Evolutionary conservation across 208 protist genomes (phyloP).

Genomic region (Angomonas deanei): DNA sequence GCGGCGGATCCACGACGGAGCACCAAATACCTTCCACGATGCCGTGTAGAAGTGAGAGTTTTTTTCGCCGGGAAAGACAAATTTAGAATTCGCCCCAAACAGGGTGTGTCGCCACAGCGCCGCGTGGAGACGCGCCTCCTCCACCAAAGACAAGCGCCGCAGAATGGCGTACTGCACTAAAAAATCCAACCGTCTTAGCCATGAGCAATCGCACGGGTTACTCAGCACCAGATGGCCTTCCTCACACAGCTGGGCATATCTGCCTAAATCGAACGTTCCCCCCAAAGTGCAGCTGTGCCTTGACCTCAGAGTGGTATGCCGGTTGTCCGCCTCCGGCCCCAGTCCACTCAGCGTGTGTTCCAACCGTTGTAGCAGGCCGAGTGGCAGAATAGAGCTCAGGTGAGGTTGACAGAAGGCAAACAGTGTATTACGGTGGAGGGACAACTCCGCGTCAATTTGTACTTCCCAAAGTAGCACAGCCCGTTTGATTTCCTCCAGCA

Average conservation of each 20-base stretch:
- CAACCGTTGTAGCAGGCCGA: too few species aligned
- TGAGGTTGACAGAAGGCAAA: too few species aligned
- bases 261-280: not conserved
- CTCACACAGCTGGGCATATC: slow-evolving; percentile 14
- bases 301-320: too few species aligned
- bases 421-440: too few species aligned
- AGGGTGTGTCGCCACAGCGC: slow-evolving; percentile 6
- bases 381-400: too few species aligned
- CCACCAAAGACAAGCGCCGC: slow-evolving; percentile 31
- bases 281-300: not conserved
- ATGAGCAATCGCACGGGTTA: slow-evolving; percentile 16
- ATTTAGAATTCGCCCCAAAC: slow-evolving; percentile 3
- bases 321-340: too few species aligned
- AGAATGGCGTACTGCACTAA: slow-evolving; percentile 38
- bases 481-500: too few species aligned
- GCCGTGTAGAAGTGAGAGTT: not conserved
- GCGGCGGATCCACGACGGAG: not conserved
- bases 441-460: too few species aligned
- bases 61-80: not conserved
- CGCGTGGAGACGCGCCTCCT: slow-evolving; percentile 24
- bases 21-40: not conserved
- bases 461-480: too few species aligned
- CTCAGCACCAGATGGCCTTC: slow-evolving; percentile 16
- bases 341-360: too few species aligned
- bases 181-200: slow-evolving; percentile 18